phyloP scores from a whole-genome alignment of 164 flowering plant genomes.

The Vitis rupestris region DNA sequence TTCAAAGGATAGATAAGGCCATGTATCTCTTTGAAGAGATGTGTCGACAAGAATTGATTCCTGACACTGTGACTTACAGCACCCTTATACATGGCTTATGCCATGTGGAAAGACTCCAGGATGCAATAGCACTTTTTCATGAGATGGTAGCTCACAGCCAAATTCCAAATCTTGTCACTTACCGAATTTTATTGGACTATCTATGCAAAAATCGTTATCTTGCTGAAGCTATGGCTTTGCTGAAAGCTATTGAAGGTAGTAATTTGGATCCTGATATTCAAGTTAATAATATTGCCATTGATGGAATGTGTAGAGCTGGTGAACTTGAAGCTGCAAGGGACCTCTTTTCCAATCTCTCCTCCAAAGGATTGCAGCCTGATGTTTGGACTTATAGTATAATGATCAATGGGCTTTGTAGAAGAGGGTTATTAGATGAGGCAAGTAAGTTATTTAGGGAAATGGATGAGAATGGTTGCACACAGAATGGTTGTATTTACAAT shows the following conservation, averaged over 20 bases:
- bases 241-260: background rate
- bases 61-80: background rate
- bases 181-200: constrained; percentile 2
- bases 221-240: background rate
- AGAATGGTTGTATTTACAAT: too few relatives aligned
- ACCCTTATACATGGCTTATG: background rate
- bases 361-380: constrained; percentile 6
- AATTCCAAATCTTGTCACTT: constrained; percentile 5
- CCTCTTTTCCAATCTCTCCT: constrained; percentile 1
- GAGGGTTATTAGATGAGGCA: constrained; percentile 19
- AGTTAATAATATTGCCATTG: background rate
- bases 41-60: background rate
- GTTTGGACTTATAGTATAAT: constrained; percentile 14
- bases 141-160: background rate
- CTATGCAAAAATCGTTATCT: background rate
- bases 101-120: background rate
- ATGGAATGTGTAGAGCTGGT: constrained; percentile 7
- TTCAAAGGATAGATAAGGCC: constrained; percentile 1
- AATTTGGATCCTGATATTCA: background rate
- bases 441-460: constrained; percentile 14
- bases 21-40: background rate
- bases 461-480: background rate
- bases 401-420: constrained; percentile 16
- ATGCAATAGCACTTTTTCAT: constrained; percentile 1
- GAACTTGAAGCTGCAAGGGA: constrained; percentile 3